These are phyloP conservation scores for Phaeosphaeria sp. DNA, from an alignment of 2,329 filamentous ascomycete genomes.

Conservation along the genomic window DNA sequence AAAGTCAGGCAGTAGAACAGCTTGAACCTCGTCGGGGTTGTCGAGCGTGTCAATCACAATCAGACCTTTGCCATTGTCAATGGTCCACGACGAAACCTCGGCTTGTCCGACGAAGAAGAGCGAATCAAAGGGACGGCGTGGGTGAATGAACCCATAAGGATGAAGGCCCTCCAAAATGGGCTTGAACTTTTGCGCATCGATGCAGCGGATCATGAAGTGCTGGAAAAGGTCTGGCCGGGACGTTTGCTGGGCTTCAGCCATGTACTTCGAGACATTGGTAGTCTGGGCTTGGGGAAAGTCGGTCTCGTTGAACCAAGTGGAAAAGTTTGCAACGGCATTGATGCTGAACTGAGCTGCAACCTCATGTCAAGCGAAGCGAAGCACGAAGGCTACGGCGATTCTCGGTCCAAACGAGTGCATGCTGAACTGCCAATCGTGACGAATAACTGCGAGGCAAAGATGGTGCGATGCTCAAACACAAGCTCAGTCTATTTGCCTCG, in stretches of 20 bases:
- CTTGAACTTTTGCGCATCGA: slow-evolving; percentile 11
- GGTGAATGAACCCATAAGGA: slow-evolving; percentile 13
- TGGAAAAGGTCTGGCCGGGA: slow-evolving; percentile 9
- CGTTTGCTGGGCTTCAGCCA: slow-evolving; percentile 1
- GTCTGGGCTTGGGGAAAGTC: slow-evolving; percentile 5
- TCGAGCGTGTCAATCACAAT: slow-evolving; percentile 19
- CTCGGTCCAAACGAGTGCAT: background rate
- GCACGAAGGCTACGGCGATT: background rate
- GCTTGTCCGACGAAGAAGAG: slow-evolving; percentile 22
- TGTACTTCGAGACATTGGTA: slow-evolving; percentile 13
- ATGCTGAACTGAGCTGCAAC: background rate
- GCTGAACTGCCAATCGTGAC: background rate
- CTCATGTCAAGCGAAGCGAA: background rate
- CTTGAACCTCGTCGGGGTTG: slow-evolving; percentile 12
- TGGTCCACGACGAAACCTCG: slow-evolving; percentile 17
- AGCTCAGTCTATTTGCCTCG: background rate
- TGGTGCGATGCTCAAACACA: background rate
- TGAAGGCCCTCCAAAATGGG: slow-evolving; percentile 1
- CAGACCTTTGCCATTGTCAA: slow-evolving; percentile 15
- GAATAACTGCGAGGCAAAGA: background rate
- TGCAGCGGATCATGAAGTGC: slow-evolving; percentile 16
- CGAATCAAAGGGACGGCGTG: slow-evolving; percentile 13
- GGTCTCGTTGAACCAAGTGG: background rate
- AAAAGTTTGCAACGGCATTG: slow-evolving; percentile 50
- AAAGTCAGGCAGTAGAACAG: slow-evolving; percentile 9